Conservation (phyloP, 140 eudicot genomes). For the Stevia rebaudiana region DNA sequence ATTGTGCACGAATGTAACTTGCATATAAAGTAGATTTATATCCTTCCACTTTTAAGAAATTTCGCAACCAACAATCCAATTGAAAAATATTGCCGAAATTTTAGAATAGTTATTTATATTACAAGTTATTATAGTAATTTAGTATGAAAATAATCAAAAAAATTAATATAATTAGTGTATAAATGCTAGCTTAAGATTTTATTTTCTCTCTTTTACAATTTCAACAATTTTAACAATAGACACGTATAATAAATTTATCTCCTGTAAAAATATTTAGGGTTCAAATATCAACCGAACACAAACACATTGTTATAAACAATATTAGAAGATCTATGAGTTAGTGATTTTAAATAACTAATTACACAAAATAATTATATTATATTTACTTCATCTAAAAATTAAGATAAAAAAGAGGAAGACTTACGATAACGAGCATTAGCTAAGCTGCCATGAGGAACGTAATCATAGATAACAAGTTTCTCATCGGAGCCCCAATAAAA, state of each 20-base stretch:
- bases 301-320: too few species aligned
- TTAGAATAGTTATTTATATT: not conserved
- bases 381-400: not conserved
- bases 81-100: too few species aligned
- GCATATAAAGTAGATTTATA: not conserved
- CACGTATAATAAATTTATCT: not conserved
- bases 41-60: not conserved
- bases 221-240: too few species aligned
- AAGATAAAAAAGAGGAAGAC: slow-evolving; percentile 13
- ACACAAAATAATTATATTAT: not conserved
- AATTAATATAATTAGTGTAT: too few species aligned
- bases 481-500: slow-evolving; percentile 85
- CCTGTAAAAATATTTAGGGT: too few species aligned
- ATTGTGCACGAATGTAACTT: slow-evolving; percentile 15
- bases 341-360: too few species aligned
- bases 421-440: slow-evolving; percentile 78
- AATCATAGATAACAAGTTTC: slow-evolving; percentile 77
- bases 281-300: too few species aligned
- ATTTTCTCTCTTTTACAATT: too few species aligned
- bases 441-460: slow-evolving; percentile 80
- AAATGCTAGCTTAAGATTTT: too few species aligned
- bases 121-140: not conserved
- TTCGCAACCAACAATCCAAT: not conserved
- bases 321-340: too few species aligned
- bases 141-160: too few species aligned